Evolutionary conservation across 2,329 filamentous ascomycete genomes (phyloP), one percentile per base, ranked within the genome.

Genomic region (Salinomyces thailandicus): DNA sequence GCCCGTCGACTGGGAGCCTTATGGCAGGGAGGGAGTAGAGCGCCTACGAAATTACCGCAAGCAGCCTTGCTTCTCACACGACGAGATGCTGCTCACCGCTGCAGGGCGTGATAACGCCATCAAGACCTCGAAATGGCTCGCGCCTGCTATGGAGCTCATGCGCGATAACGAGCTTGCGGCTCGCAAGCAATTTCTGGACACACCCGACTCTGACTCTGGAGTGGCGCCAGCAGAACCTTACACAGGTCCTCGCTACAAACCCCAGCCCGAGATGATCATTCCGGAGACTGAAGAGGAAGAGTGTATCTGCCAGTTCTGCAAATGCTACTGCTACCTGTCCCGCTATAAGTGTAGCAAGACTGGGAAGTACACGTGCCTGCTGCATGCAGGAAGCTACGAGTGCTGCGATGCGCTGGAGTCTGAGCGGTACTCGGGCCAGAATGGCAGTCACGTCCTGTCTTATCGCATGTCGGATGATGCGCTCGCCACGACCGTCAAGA

Each of bases 41-140:
- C 74, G 89, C 46, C 68, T 96, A 18, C 85, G 91, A 50, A 73
- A 80, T 33, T 98, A 95, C 59, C 75, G 89, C 38, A 77, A 87
- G 38, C 87, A 95, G 46, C 86, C 91, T 1, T 96, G 91, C 59
- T 98, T 98, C 59, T 96, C 89, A 0, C 91, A 98, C 48, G 91
- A 98, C 51, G 91, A 98, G 58, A 66, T 98, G 15, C 68, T 98
- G 3, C 79, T 93, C 65, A 95, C 89, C 2, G 91, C 91, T 5
- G 85, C 87, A 5, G 78, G 85, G 46, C 81, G 67, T 31, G 79
- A 86, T 48, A 73, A 78, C 2, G 78, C 76, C 0, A 96, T 98
- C 38, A 83, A 85, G 49, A 95, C 85, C 2, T 85, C 91, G 1
- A 94, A 91, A 61, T 98, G 91, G 91, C 71, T 98, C 12, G 83